Percentiles rank a stretch among this genome's conserved stretches.
These are phyloP conservation scores for Arctium minus DNA, from an alignment of 129 eudicot species.

Conservation along the genomic window DNA sequence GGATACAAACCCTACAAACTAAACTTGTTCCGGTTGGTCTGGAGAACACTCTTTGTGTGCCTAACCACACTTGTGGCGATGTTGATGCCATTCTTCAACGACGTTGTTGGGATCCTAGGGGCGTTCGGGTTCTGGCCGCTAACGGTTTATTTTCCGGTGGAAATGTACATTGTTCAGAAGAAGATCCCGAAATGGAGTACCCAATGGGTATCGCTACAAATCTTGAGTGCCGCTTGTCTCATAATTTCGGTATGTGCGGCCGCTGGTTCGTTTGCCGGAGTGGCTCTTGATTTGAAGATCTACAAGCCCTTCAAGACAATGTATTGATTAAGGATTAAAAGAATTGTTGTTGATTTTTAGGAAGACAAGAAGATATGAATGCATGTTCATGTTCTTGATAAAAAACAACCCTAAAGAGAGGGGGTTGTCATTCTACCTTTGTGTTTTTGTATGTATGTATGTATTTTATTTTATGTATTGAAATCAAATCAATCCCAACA, in stretches of 20 bases:
- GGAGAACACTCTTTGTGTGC: conserved; percentile 81
- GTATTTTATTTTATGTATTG: conserved; percentile 23
- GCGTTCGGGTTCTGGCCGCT: conserved; percentile 98
- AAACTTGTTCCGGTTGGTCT: conserved; percentile 66
- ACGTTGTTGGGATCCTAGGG: conserved; percentile 87
- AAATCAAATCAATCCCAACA: conserved; percentile 24
- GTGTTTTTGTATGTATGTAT: conserved; percentile 28
- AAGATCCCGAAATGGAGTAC: conserved; percentile 89
- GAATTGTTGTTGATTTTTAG: conserved; percentile 19
- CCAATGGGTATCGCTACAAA: conserved; percentile 72
- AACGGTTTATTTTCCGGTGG: conserved; percentile 90
- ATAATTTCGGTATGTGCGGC: conserved; percentile 77
- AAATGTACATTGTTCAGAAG: conserved; percentile 88
- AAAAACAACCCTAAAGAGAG: conserved; percentile 24
- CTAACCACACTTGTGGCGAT: conserved; percentile 71
- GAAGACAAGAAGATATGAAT: conserved; percentile 21
- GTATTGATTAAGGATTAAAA: conserved; percentile 30
- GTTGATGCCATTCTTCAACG: conserved; percentile 93
- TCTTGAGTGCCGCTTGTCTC: conserved; percentile 68
- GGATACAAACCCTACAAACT: conserved; percentile 57
- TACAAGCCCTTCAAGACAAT: conserved; percentile 68
- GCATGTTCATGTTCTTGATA: conserved; percentile 28
- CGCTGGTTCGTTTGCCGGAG: conserved; percentile 87
- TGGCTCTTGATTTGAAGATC: conserved; percentile 64
- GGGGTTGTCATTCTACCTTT: conserved; percentile 37